phyloP scores from a whole-genome alignment of 306 rosid species.

The Cucurbita ficifolia region DNA sequence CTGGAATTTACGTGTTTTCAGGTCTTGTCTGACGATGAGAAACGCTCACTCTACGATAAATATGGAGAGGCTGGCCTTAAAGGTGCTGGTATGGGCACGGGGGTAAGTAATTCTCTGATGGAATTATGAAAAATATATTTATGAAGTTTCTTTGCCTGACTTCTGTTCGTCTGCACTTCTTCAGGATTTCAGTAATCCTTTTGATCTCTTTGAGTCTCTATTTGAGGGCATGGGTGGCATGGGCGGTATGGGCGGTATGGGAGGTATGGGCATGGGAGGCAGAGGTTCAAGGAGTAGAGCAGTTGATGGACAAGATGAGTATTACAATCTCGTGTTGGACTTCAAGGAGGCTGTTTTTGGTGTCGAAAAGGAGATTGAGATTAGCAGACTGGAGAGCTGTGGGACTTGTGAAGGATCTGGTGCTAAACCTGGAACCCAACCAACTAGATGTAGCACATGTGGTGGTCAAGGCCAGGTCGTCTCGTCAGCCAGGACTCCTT shows the following conservation, averaged over 20 bases:
- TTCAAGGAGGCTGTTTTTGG: slow-evolving; percentile 96
- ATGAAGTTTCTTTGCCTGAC: background rate
- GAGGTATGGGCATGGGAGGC: slow-evolving; percentile 34
- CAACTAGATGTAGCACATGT: slow-evolving; percentile 73
- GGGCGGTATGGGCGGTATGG: slow-evolving; percentile 41
- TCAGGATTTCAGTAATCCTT: slow-evolving; percentile 60
- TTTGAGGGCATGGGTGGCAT: slow-evolving; percentile 48
- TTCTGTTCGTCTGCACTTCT: background rate
- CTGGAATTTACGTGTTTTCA: slow-evolving; percentile 19
- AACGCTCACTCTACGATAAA: slow-evolving; percentile 65
- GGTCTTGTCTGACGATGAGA: slow-evolving; percentile 98
- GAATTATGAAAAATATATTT: background rate
- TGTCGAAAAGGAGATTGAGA: slow-evolving; percentile 86
- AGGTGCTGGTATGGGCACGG: slow-evolving; percentile 74
- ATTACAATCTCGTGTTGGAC: slow-evolving; percentile 69
- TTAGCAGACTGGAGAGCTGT: slow-evolving; percentile 73
- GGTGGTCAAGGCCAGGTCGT: slow-evolving; percentile 98
- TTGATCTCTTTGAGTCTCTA: slow-evolving; percentile 45
- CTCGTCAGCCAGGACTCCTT: slow-evolving; percentile 76
- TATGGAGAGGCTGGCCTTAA: slow-evolving; percentile 97
- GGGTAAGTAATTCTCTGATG: slow-evolving; percentile 45
- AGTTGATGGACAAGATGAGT: slow-evolving; percentile 48
- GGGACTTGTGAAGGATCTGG: slow-evolving; percentile 92
- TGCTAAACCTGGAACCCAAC: slow-evolving; percentile 84
- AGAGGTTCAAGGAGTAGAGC: slow-evolving; percentile 45